Conservation (phyloP, 2,329 filamentous ascomycete species). For the Geosmithia morbida region DNA sequence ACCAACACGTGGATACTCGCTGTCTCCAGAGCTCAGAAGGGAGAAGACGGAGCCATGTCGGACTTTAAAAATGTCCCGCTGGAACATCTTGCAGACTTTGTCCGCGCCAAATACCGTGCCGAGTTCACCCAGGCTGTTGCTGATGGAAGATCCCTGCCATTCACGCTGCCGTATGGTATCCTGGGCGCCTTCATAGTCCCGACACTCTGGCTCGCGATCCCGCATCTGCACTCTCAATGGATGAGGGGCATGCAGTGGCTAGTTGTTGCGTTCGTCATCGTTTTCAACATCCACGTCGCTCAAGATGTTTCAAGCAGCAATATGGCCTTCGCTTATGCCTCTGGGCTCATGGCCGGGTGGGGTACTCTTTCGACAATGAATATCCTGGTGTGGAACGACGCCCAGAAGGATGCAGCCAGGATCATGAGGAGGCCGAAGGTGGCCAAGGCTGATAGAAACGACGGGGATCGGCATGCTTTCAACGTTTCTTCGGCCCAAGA, state of each 20-base stretch:
- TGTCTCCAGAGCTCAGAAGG: background rate
- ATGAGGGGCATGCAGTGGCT: constrained; percentile 33
- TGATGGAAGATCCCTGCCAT: constrained; percentile 25
- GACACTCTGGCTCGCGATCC: constrained; percentile 38
- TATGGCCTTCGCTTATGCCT: constrained; percentile 32
- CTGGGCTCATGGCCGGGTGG: constrained; percentile 35
- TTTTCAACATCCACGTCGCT: constrained; percentile 28
- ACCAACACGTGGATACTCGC: background rate
- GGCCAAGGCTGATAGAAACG: background rate
- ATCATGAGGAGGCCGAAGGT: constrained; percentile 20
- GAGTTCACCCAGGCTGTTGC: constrained; percentile 19
- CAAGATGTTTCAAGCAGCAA: constrained; percentile 31
- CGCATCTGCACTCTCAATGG: constrained; percentile 34
- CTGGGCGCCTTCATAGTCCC: constrained; percentile 33
- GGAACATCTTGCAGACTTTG: constrained; percentile 9
- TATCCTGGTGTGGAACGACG: constrained; percentile 36
- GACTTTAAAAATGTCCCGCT: background rate
- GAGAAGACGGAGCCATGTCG: background rate
- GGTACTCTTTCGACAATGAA: constrained; percentile 32
- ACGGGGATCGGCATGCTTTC: background rate
- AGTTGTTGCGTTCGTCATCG: constrained; percentile 26
- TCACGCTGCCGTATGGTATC: constrained; percentile 37
- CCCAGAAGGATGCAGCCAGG: constrained; percentile 42
- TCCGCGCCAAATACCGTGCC: constrained; percentile 17
- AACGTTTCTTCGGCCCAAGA: constrained; percentile 1